phyloP scores from a whole-genome alignment of 441 rosid genomes.

The Adansonia gregorii region DNA sequence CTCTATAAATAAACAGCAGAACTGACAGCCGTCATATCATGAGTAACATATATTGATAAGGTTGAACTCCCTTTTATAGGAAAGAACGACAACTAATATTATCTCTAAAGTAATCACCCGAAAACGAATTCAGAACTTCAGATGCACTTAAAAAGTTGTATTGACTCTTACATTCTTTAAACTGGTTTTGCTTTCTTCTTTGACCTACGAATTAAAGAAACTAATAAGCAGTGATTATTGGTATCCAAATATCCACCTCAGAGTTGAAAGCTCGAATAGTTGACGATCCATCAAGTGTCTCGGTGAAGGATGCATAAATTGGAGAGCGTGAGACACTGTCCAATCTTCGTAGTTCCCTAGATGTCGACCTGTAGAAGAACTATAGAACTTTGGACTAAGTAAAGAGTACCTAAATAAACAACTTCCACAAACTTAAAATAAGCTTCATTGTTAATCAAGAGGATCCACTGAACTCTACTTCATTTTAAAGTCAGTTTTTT shows the following conservation, averaged over 20 bases:
- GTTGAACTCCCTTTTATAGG: constrained; percentile 13
- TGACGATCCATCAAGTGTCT: constrained; percentile 92
- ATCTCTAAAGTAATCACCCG: neutral
- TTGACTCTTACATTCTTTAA: neutral
- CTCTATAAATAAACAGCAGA: neutral
- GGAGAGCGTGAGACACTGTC: constrained; percentile 98
- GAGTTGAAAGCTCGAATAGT: constrained; percentile 90
- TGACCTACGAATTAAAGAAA: neutral
- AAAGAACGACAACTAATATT: neutral
- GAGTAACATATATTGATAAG: neutral
- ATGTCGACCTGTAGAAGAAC: constrained; percentile 97
- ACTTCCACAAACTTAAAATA: neutral
- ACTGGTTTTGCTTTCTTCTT: neutral
- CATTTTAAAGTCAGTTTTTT: neutral
- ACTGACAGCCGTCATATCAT: neutral
- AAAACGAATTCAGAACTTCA: constrained; percentile 2
- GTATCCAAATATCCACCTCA: constrained; percentile 45
- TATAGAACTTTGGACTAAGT: constrained; percentile 51
- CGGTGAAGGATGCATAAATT: constrained; percentile 84
- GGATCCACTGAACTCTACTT: neutral
- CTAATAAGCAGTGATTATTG: constrained; percentile 7
- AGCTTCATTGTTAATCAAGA: neutral
- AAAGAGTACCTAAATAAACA: constrained; percentile 19
- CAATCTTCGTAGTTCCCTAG: constrained; percentile 91
- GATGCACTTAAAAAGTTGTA: neutral